phyloP scores from a whole-genome alignment of 2,329 filamentous ascomycete species.

The Kalmusia sp. region DNA sequence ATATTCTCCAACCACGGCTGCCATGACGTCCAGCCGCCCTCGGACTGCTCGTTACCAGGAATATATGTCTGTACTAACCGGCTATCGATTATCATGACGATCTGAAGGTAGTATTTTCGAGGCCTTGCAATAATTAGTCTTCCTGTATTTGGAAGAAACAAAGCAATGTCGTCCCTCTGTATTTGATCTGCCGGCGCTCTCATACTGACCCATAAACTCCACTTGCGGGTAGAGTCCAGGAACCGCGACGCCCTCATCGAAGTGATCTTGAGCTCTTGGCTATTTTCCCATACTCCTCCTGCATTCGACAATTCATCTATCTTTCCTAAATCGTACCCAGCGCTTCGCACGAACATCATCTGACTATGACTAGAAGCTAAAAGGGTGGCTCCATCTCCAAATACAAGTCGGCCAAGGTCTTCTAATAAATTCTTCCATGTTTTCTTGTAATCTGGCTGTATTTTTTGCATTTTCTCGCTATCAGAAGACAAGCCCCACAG shows the following conservation, averaged over 20 bases:
- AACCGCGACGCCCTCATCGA: neutral
- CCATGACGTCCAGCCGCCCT: neutral
- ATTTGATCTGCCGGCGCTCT: neutral
- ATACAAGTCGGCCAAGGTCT: neutral
- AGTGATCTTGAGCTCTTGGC: neutral
- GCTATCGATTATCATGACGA: neutral
- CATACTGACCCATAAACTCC: neutral
- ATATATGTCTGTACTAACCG: neutral
- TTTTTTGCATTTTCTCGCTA: neutral
- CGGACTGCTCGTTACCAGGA: neutral
- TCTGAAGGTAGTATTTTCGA: neutral
- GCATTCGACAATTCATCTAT: neutral
- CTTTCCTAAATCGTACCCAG: neutral
- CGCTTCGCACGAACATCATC: neutral
- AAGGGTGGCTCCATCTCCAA: neutral
- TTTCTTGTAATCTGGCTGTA: conserved; percentile 8
- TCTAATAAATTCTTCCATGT: neutral
- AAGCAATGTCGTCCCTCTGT: neutral
- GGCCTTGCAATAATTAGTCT: neutral
- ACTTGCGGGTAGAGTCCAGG: neutral
- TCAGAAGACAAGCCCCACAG: conserved; percentile 9
- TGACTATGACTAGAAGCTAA: neutral
- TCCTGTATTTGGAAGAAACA: neutral
- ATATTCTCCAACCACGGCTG: neutral
- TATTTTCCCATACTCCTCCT: neutral